Evolutionary conservation across 495 filamentous ascomycete genomes (phyloP), one percentile per base, ranked within the genome.

Genomic region (Talaromyces thailandensis): DNA sequence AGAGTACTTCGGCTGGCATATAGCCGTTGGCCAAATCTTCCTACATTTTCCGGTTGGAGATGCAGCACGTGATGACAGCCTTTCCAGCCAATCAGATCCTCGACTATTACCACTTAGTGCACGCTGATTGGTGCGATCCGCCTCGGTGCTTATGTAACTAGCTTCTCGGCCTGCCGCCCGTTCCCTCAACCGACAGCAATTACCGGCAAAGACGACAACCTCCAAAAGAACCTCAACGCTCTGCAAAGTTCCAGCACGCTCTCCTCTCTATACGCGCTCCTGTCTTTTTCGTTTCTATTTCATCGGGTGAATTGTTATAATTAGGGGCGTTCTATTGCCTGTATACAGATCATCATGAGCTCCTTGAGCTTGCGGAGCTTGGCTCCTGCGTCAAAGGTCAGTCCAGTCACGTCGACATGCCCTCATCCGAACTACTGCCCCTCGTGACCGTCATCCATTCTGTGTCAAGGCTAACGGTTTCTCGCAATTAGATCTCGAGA

Each of bases 301-400:
- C 51, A 35, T 24, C 28, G 50, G 16, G 50, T 43, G 52, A 24
- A 56, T 35, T 56, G 21, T 23, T 18, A 40, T 28, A 3, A 21
- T 52, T 2, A 25, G 48, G 29, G 18, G 50, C 21, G n/a, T 28
- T 24, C 31, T 25, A 12, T 29, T 62, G 50, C 32, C 61, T 57
- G 50, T 62, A 25, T 56, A 50, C 37, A 14, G 52, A 56, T 64
- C 75, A 78, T 70, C 63, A 86, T 86, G 84, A 82, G 79, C 75
- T 83, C 81, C 61, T 65, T 82, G 64, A 76, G 79, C 70, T 72
- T 84, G 71, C 82, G 82, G 80, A 87, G 81, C 74, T 69, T 86
- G 63, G 76, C 79, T 75, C 78, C 82, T 68, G 73, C 77, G 60
- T 78, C 80, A 62, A 84, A 82, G 76, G 84, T 86, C 63, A 65